Base-by-base conservation (phyloP, 345 rosid species). In the Raphanus raphanistrum region DNA sequence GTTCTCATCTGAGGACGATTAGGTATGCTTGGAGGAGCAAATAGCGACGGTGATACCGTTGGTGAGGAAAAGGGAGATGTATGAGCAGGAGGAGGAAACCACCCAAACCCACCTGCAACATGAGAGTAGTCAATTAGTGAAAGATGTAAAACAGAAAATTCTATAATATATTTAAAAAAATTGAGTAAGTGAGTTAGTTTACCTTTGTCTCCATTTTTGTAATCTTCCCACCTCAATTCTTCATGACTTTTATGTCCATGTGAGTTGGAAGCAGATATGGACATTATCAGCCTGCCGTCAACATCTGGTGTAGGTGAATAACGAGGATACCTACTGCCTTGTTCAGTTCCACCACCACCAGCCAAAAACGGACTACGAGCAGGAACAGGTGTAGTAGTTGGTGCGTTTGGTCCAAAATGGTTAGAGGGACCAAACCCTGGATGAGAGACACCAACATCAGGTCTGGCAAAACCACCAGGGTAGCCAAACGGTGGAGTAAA, bases 181-280 rank as follows among this genome's bases (percentile, higher is more conserved):
- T 43, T 73, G 63, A 65, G 0, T 17, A 27, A 41, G 67, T n/a
- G 26, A 36, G 72, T 41, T 10, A 43, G 4, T 5, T 45, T 50
- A 76, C 79, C 79, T 68, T 60, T 76, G 68, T 12, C 71, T 43
- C 71, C 58, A 0, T 27, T 8, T 2, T 70, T 11, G 33, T 70
- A 35, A 55, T 55, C 63, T 55, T 70, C 73, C 73, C 63, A 70
- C 52, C 73, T 32, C 10, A 70, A 13, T 8, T 70, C 73, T 17
- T 70, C 73, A 70, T 55, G 63, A 28, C 52, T 70, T 33, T 70
- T 70, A 55, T 55, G 50, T 16, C 8, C 63, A 69, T 33, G 25
- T 4, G 54, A 0, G 6, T 21, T 1, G 62, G 79, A 69, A 4
- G 80, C 74, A 76, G 80, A 69, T 69, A 76, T 68, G 38, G 79